phyloP scores from a whole-genome alignment of 164 flowering plant species.

The Cinnamomum micranthum region DNA sequence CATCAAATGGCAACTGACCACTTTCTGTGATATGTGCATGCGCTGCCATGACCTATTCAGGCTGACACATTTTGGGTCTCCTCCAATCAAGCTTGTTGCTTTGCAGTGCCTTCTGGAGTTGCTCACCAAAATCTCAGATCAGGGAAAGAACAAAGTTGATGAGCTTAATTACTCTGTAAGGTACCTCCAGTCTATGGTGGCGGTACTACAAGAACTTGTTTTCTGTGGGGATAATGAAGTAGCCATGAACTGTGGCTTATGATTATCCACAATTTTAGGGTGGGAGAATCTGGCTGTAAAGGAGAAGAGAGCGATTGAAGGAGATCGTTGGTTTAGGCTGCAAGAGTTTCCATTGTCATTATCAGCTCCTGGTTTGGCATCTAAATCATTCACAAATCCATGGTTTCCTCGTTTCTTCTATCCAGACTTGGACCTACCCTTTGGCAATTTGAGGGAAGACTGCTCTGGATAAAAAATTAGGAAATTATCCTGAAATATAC shows the following conservation, averaged over 20 bases:
- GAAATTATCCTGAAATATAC: too few species aligned
- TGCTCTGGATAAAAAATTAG: too few species aligned
- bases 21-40: conserved; percentile 36
- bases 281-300: conserved; percentile 46
- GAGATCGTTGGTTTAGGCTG: conserved; percentile 62
- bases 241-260: conserved; percentile 62
- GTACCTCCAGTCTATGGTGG: conserved; percentile 48
- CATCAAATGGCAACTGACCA: conserved; percentile 20
- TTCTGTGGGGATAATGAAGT: conserved; percentile 54
- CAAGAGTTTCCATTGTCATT: conserved; percentile 70
- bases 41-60: conserved; percentile 67
- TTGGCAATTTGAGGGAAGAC: too few species aligned
- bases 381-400: conserved; percentile 28
- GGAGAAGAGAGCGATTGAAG: conserved; percentile 20
- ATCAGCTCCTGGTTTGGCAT: conserved; percentile 59
- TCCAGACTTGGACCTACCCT: too few species aligned
- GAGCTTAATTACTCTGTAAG: conserved; percentile 35
- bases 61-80: conserved; percentile 74
- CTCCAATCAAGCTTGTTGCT: conserved; percentile 66
- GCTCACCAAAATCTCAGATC: conserved; percentile 44
- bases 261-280: conserved; percentile 51
- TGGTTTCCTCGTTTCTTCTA: too few species aligned
- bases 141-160: conserved; percentile 24
- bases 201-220: conserved; percentile 64
- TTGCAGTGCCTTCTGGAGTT: conserved; percentile 68